Evolutionary conservation across 2,329 filamentous ascomycete genomes (phyloP), one percentile per base, ranked within the genome.

Genomic region (Fusarium annulatum): DNA sequence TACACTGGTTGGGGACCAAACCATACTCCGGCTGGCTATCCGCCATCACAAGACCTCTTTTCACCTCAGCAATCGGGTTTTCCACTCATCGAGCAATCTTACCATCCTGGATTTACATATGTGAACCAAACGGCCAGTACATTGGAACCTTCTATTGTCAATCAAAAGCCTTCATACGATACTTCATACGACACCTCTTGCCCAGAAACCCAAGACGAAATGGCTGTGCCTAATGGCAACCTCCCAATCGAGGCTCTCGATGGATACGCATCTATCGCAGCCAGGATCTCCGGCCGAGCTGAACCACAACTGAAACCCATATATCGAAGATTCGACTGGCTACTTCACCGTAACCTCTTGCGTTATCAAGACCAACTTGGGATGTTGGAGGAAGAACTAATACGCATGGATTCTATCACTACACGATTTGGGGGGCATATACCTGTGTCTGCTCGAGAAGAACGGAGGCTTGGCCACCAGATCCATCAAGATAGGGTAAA

Each of bases 311-410:
- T 86, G 38, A 82, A 79, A 51, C 94, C 94, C 2, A 88, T 97
- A 66, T 97, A 97, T 80, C 90, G 95, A 48, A 92, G 92, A 64
- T 98, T 98, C 78, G 92, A 94, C 79, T 88, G 90, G 16, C 84
- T 97, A 23, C 95, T 96, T 76, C 94, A 97, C 79, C 91, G 95
- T 6, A 84, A 97, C 6, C 84, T 98, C 6, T 85, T 97, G 1
- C 91, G 96, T 71, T 86, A 97, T 21, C 95, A 97, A 81, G 94
- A 97, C 78, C 94, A 97, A 80, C 89, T 97, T 23, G 86, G 87
- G 36, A 92, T 96, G 76, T 85, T 97, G 42, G 95, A 97, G 81
- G 91, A 94, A 77, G 90, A 95, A 64, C 87, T 98, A 2, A 88
- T 89, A 23, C 85, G 86, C 1, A 82, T 96, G 2, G 95, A 97